Percentiles rank a stretch among this genome's conserved stretches.
These are phyloP conservation scores for Penicillium cataractarum DNA, from an alignment of 495 filamentous ascomycete species.

Conservation along the genomic window DNA sequence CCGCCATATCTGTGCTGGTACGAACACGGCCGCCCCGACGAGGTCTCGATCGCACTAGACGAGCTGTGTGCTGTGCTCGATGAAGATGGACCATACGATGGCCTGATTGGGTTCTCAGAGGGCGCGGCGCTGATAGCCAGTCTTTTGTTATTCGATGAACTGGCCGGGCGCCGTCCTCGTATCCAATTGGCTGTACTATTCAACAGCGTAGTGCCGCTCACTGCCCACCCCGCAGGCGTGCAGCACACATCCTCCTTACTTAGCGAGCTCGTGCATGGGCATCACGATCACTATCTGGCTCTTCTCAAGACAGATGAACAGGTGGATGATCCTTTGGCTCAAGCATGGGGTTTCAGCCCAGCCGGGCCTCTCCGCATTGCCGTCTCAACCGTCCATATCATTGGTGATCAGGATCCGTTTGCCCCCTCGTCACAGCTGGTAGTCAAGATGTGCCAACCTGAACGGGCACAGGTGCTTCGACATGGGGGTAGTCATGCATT, in stretches of 20 bases:
- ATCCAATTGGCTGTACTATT: background rate
- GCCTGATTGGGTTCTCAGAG: background rate
- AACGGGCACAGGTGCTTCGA: background rate
- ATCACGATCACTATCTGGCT: background rate
- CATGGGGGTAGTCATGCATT: background rate
- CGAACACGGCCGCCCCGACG: background rate
- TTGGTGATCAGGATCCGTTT: background rate
- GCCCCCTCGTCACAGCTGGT: background rate
- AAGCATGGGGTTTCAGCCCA: background rate
- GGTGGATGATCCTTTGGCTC: background rate
- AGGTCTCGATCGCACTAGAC: background rate
- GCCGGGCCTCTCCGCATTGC: background rate
- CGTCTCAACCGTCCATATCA: background rate
- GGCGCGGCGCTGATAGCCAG: background rate
- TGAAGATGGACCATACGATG: background rate
- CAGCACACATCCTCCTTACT: background rate
- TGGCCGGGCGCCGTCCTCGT: background rate
- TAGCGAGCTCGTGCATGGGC: background rate
- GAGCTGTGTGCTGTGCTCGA: background rate
- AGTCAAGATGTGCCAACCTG: background rate
- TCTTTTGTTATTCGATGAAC: background rate
- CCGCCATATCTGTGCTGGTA: background rate
- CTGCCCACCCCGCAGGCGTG: background rate
- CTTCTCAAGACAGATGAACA: background rate
- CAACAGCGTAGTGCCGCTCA: background rate